Evolutionary conservation across 169 alveolate species (phyloP), one percentile per base, ranked within the genome.

Genomic region (Miamiensis avidus): DNA sequence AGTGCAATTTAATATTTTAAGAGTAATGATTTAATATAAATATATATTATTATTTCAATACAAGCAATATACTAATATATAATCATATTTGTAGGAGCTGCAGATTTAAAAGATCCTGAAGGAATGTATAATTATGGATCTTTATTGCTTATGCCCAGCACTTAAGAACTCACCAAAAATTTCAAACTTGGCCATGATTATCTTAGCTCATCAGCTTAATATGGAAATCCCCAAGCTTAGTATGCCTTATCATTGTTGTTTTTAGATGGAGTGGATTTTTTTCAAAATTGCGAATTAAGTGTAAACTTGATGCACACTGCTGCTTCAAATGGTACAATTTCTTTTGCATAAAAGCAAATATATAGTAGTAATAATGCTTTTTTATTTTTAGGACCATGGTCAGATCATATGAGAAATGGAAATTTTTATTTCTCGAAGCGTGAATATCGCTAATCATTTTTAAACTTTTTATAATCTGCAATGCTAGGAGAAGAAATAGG

Each of bases 331-430:
- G 69, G 69, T 49, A 49, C 4, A 11, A 49, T 49, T 49, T 49
- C 20, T 49, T 49, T 49, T 49, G 20, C 4, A 11, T 11, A 11
- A 11, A 11, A 11, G 20, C 69, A 49, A 49, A 20, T 49, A 49
- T n/a, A n/a, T n/a, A n/a, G n/a, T n/a, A n/a, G n/a, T n/a, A n/a
- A n/a, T n/a, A n/a, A n/a, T n/a, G n/a, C n/a, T n/a, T n/a, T n/a
- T n/a, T n/a, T n/a, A n/a, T n/a, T n/a, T n/a, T n/a, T 69, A 31
- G 86, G 86, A 20, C 86, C 86, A 25, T 82, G 86, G 86, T 69
- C 78, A 28, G 86, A 82, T 72, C 29, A n/a, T 29, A 20, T 65
- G n/a, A 82, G 69, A 69, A 65, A 27, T 30, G 86, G 79, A 31
- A 82, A 72, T 69, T 65, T 31, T n/a, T 28, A 65, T 20, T 72